Base-by-base conservation (phyloP, 495 filamentous ascomycete genomes). In the Hyaloscypha variabilis region DNA sequence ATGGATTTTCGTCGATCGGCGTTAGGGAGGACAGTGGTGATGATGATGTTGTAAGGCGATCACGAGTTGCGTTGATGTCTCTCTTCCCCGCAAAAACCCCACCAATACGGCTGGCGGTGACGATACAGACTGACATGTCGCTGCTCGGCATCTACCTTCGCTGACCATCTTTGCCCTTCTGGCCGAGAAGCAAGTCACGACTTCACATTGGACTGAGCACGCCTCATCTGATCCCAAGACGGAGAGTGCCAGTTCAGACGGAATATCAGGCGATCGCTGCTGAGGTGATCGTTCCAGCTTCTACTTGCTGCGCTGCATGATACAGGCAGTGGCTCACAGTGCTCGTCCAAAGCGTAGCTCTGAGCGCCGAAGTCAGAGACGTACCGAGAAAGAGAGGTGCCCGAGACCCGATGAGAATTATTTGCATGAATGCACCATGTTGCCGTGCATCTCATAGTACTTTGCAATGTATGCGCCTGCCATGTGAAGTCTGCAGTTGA, bases 71-170 rank as follows among this genome's bases (percentile, higher is more conserved):
- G 6, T 3, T 54, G 25, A 1, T 54, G 25, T 54, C 51, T 54
- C 25, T 54, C 51, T 54, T 54, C 51, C 51, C 51, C 51, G 51
- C 51, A 54, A 54, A 25, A 25, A 25, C n/a, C 13, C 51, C 51
- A 8, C 51, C 51, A 24, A 3, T 14, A 17, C 13, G 31, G 31
- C 39, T 46, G 39, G 39, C 39, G 39, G 39, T 46, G 39, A 46
- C 39, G 39, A 46, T 4, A 17, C 17, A 4, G 39, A 14, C 10
- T 17, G 39, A 17, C 6, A 3, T 14, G 39, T 46, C 39, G 13
- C 19, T 4, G 19, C 17, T 46, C 17, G 39, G 31, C 31, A 34
- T 34, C 49, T 51, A 51, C 49, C 49, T 8, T 46, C 10, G 39
- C 39, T 10, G 19, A 46, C 19, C 39, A 46, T 46, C 39, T 19